Percentiles rank a stretch among this genome's conserved stretches.
Conservation (phyloP, 176 grass and related monocot genomes). For the Carex myosuroides region DNA sequence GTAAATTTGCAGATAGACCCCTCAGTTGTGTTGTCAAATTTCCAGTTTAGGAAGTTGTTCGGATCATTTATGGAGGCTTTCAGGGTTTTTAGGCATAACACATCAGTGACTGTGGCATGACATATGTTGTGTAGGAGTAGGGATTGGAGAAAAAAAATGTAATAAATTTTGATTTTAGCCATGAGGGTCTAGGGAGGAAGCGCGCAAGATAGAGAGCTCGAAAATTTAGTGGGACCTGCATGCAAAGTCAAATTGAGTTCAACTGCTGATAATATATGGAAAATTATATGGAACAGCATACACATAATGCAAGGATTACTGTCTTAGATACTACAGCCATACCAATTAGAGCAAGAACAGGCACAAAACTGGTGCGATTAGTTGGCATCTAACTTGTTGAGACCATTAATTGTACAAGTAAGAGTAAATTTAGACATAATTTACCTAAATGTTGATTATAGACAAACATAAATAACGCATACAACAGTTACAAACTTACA, state of each 20-base stretch:
- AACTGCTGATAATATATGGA: neutral
- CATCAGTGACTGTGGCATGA: conserved; percentile 35
- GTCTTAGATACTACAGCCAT: neutral
- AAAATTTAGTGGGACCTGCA: conserved; percentile 8
- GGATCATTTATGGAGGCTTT: conserved; percentile 49
- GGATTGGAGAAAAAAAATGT: neutral
- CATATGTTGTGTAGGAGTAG: neutral
- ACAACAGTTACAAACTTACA: neutral
- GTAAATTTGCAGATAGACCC: conserved; percentile 67
- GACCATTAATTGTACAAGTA: neutral
- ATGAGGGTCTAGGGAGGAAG: neutral
- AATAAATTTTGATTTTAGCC: neutral
- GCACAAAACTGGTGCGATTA: neutral
- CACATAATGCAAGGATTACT: neutral
- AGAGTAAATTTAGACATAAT: neutral
- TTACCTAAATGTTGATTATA: neutral
- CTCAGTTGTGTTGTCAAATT: conserved; percentile 45
- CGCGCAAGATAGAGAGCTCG: neutral
- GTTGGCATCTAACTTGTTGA: neutral
- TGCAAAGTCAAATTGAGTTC: neutral
- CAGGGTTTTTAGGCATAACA: conserved; percentile 40
- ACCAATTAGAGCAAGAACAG: neutral
- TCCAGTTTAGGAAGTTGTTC: conserved; percentile 46
- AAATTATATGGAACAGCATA: neutral
- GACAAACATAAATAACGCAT: neutral